Evolutionary conservation across 345 rosid genomes (phyloP), one percentile per base, ranked within the genome.

Genomic region (Boechera retrofracta): DNA sequence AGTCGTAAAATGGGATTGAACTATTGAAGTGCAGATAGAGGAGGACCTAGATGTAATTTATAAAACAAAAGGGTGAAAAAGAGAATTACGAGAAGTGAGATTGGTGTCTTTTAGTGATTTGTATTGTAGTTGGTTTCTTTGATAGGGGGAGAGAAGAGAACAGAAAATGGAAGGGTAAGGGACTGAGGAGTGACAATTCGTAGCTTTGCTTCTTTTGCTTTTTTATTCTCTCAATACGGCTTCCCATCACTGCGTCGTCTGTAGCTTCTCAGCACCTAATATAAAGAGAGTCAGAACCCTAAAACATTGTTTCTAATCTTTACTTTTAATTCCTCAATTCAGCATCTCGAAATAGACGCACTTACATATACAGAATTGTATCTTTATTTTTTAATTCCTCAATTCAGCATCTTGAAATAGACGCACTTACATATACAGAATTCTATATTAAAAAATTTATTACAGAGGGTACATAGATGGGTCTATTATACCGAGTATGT

Each of bases 161-260:
- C 61, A 53, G 67, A 33, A 51, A 52, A 61, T 7, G 39, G 38
- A 5, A 47, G 47, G 79, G 38, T 35, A 29, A 75, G 2, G 51
- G 67, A 69, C 51, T 55, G 68, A 77, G 36, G 35, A 77, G 60
- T 77, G 81, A 71, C 77, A 77, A 77, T 48, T 52, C 77, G 73
- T 77, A 72, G 68, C 62, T 64, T 77, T 69, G 56, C 64, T 49
- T 69, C 31, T 49, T 76, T 39, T 68, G 45, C 71, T 15, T 32
- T 76, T 35, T 33, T 36, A 77, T 77, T 60, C 74, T 61, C 69
- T 62, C 29, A 72, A 36, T 63, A 63, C 64, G 44, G 65, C 67
- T 71, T 71, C 72, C 61, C 67, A 77, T 71, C 77, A 77, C 81
- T 77, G 67, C 65, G 10, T 77, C 65, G 4, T 45, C 75, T 77